Conservation (phyloP, 768 basidiomycete genomes). For the Podaxis pistillaris region DNA sequence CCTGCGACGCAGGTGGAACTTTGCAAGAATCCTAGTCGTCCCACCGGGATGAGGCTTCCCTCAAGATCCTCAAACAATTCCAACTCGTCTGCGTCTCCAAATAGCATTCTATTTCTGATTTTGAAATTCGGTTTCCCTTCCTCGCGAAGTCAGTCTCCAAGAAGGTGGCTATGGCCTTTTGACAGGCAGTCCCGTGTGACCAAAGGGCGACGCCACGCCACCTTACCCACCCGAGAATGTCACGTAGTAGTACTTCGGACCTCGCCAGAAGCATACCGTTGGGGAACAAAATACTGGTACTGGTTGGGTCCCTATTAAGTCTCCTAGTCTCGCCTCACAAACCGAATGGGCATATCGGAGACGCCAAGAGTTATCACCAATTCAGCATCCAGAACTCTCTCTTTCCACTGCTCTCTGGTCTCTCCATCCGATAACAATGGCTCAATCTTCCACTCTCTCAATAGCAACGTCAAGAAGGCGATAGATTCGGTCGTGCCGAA, state of each 20-base stretch:
- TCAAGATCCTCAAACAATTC: too few species aligned
- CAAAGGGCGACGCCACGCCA: background rate
- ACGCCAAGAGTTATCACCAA: conserved; percentile 37
- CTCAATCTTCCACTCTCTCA: conserved; percentile 53
- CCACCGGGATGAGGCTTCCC: too few species aligned
- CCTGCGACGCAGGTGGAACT: too few species aligned
- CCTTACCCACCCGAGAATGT: background rate
- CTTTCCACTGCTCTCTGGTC: conserved; percentile 36
- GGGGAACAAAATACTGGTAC: background rate
- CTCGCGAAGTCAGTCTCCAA: background rate
- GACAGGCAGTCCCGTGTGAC: background rate
- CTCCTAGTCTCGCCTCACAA: conserved; percentile 26
- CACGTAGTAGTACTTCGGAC: background rate
- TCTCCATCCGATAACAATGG: conserved; percentile 39
- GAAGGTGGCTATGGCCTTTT: background rate
- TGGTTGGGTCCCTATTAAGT: background rate
- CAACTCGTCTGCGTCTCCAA: background rate
- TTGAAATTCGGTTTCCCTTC: background rate
- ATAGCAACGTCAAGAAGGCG: conserved; percentile 48
- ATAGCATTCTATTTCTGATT: background rate
- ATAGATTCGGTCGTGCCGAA: conserved; percentile 55
- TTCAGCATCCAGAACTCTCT: conserved; percentile 35
- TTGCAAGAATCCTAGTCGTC: too few species aligned
- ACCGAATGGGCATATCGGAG: conserved; percentile 30
- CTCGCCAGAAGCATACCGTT: background rate